Evolutionary conservation across 352 stramenopile genomes (phyloP), one percentile per base, ranked within the genome.

Genomic region (Aphanomyces cochlioides): DNA sequence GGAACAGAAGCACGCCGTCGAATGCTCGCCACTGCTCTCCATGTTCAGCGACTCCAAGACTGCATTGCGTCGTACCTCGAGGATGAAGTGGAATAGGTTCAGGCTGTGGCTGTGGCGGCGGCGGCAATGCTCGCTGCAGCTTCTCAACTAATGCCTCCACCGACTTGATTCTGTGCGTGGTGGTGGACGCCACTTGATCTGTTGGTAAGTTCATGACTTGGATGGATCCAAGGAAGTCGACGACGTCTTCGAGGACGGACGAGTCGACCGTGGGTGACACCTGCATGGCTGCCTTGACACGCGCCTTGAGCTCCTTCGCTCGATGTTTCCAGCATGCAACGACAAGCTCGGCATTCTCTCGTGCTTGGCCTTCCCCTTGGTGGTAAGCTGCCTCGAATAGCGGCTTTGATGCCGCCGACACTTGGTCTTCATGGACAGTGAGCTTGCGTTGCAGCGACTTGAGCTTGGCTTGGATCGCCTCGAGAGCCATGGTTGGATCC

Each of bases 401-500:
- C 36, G n/a, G 21, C n/a, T 40, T 47, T 8, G 39, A 19, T 3
- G 50, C 43, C 21, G 43, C 43, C 7, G 19, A 0, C 2, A 64
- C 8, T 10, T 61, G 47, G 17, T 60, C 47, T 19, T 13, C 34
- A 8, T 28, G 36, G 2, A 50, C n/a, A 19, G 39, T 13, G 4
- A 70, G 38, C 61, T 70, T 70, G 7, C 48, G 36, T 13, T 41
- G 45, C 4, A 56, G 43, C 19, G 47, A 43, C 12, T 50, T 12
- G 4, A 70, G 47, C 64, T 70, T 70, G 45, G 53, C 64, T n/a
- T 70, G 53, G 28, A 70, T 70, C 10, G 64, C 53, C 45, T 70
- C 64, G 37, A 70, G 64, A n/a, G 64, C 64, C 64, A 70, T 70
- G 19, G 64, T 61, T 50, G 64, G 64, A 41, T 70, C 64, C 3